Evolutionary conservation across 78 protist genomes (phyloP).

Genomic region (Bodo saltans): DNA sequence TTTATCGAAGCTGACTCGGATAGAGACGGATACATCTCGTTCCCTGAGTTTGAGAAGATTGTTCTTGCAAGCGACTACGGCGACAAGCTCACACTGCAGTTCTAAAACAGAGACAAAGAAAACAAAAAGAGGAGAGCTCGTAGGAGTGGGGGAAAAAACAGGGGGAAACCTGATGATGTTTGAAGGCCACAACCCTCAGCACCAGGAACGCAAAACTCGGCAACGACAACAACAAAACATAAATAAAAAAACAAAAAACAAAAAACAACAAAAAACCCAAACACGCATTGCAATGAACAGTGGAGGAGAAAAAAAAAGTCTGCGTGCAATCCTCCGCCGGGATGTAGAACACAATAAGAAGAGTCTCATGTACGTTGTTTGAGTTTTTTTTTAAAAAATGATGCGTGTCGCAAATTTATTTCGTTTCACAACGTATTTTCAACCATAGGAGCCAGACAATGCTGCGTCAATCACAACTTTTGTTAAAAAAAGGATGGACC

Average conservation of each 20-base stretch:
- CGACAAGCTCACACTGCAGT: slow-evolving; percentile 36
- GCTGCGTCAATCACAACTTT: not conserved
- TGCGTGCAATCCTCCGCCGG: too few relatives aligned
- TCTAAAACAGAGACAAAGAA: slow-evolving; percentile 11
- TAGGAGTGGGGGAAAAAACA: not conserved
- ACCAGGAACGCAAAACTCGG: not conserved
- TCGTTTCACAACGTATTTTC: too few relatives aligned
- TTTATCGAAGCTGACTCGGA: slow-evolving; percentile 77
- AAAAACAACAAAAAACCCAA: too few relatives aligned
- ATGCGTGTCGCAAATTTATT: too few relatives aligned
- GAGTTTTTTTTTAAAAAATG: too few relatives aligned
- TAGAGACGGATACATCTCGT: slow-evolving; percentile 20
- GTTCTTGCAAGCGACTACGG: slow-evolving; percentile 23
- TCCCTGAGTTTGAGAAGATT: slow-evolving; percentile 20
- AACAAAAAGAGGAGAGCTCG: not conserved
- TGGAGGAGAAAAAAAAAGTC: too few relatives aligned
- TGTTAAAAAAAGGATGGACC: not conserved
- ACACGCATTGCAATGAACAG: too few relatives aligned
- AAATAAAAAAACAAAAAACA: not conserved
- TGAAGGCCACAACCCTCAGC: not conserved
- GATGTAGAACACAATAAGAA: too few relatives aligned
- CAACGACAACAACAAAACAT: not conserved
- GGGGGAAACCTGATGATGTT: not conserved
- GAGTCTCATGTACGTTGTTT: too few relatives aligned
- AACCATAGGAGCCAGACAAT: not conserved